Base-by-base conservation (phyloP, 2,329 filamentous ascomycete genomes). In the Dendrostoma leiphaemia region DNA sequence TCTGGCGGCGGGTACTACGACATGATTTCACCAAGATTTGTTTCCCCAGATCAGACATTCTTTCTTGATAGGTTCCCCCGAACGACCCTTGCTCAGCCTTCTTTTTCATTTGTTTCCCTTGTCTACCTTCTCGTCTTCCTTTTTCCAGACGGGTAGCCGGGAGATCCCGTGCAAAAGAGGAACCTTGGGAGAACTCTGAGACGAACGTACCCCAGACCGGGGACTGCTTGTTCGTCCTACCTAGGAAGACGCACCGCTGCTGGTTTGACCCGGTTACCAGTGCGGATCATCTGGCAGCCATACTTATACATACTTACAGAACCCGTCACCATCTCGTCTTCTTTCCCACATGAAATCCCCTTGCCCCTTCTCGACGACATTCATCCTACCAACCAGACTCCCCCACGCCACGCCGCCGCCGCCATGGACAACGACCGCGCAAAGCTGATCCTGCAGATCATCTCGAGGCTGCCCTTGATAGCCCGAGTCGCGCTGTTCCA, bases 401-500 rank as follows among this genome's bases (percentile, higher is more conserved):
- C 10, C 17, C 35, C 4, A 40, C 17, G 13, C 15, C 17, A 15
- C 5, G 31, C 19, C 28, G 1, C 29, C 15, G 23, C 29, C 34
- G 19, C 32, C 34, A 57, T 57, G 54, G 54, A 57, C 46, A 51
- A 56, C 37, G 60, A 59, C 51, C 61, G 49, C 41, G 48, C 62
- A 29, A 58, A 58, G 17, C 48, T 63, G 29, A 53, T 60, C 43
- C 48, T 69, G 35, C 56, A 65, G 17, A 58, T 83, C n/a, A 59
- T 84, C 24, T 78, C 82, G 9, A 77, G 80, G 59, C 63, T 89
- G 2, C 87, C 88, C 0, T 71, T 85, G 9, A 74, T 89, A 8
- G 64, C 81, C n/a, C 83, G 83, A 59, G 80, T 85, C 1, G 77
- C 83, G 2, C 58, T 89, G 12, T 72, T 79, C 45, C 88, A 91